Percentiles rank a stretch among this genome's conserved stretches.
phyloP scores from a whole-genome alignment of 306 rosid genomes.

The Gleditsia sinensis region DNA sequence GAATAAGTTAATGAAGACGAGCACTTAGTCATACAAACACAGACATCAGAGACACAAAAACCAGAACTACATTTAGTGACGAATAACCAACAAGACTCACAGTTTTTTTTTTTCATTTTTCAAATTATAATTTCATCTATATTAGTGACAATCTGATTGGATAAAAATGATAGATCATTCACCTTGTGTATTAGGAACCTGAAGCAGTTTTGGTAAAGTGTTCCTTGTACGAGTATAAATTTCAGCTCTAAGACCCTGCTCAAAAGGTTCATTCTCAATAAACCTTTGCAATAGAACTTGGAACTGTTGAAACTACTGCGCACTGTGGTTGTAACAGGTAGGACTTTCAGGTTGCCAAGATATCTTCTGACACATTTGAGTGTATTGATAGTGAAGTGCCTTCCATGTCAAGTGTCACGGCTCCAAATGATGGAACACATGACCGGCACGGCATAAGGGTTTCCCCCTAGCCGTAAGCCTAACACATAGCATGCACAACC shows the following conservation, averaged over 20 bases:
- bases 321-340: constrained; percentile 73
- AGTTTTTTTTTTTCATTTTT: too few species aligned
- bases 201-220: constrained; percentile 72
- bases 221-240: constrained; percentile 75
- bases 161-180: neutral
- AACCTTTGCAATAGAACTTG: constrained; percentile 91
- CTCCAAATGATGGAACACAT: too few species aligned
- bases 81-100: neutral
- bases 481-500: too few species aligned
- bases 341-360: constrained; percentile 78
- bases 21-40: constrained; percentile 14
- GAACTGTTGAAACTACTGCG: constrained; percentile 89
- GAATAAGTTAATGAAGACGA: constrained; percentile 34
- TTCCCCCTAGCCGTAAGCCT: too few species aligned
- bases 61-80: neutral
- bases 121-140: neutral
- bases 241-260: constrained; percentile 74
- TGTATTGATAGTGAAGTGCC: constrained; percentile 94
- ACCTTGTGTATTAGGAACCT: constrained; percentile 89
- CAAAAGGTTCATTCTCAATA: constrained; percentile 95
- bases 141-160: constrained; percentile 8
- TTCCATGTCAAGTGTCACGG: too few species aligned
- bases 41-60: neutral
- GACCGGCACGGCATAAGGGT: too few species aligned
- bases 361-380: constrained; percentile 77